Base-by-base conservation (phyloP, 192 early-diverging fungal species). In the Kappamyces sp. region DNA sequence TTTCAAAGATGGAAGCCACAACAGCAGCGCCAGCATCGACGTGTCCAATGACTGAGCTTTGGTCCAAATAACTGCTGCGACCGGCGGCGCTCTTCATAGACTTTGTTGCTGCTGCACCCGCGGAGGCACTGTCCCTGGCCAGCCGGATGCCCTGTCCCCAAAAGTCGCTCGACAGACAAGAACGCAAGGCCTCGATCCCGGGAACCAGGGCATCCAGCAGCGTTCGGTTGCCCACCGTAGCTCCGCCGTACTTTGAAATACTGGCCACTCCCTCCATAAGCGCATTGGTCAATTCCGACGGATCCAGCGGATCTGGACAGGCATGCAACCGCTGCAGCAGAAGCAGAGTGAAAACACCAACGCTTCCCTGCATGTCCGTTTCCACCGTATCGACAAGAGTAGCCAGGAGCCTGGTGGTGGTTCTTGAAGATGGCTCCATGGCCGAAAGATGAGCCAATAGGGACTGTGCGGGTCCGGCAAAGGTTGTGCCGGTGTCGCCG, bases 401-500 rank as follows among this genome's bases (percentile, higher is more conserved):
- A 9, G 69, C 73, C 49, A 88, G 50, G n/a, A 64, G 14, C 0
- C 43, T n/a, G 8, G 31, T 11, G 48, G 22, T 29, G 58, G 29
- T 48, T 54, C 34, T 7, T 52, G 9, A 6, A 45, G 32, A 30
- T 32, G 29, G 4, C 58, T 9, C 5, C 11, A 9, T 11, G 8
- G n/a, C n/a, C n/a, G n/a, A n/a, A n/a, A n/a, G 9, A 59, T 2
- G 14, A 11, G 15, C 35, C 11, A 54, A 69, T 70, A 7, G 8
- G 39, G 34, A n/a, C n/a, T n/a, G n/a, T 12, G 81, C 86, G 9
- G 88, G 88, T 2, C 75, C 67, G 11, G 77, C 69, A 38, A 91
- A 66, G 7, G 86, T 85, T 11, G 80, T 65, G 11, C 90, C 90
- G 60, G 88, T 92, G 65, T 91, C 90, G 11, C 90, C 90, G 59